Evolutionary conservation across 1,139 yeast genomes (phyloP).

Genomic region (Arxiozyma slooffiae): DNA sequence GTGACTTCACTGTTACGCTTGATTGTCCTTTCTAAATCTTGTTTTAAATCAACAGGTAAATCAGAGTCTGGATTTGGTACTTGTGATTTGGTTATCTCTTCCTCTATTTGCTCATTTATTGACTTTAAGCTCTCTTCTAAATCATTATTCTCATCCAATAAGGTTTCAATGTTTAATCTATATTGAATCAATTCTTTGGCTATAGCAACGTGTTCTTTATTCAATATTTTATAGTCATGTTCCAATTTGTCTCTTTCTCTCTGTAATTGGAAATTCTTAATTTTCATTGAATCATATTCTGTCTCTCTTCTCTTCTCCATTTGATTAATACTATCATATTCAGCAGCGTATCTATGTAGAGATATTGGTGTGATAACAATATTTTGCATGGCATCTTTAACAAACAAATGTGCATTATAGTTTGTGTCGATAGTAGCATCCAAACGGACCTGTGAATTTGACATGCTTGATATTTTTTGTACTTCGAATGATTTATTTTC

Average conservation of each 20-base stretch:
- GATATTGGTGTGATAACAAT: slow-evolving; percentile 65
- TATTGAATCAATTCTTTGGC: slow-evolving; percentile 66
- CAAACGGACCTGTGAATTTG: slow-evolving; percentile 2
- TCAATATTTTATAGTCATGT: slow-evolving; percentile 54
- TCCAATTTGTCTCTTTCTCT: slow-evolving; percentile 68
- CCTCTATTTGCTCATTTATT: slow-evolving; percentile 33
- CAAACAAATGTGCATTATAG: slow-evolving; percentile 63
- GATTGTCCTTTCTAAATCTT: slow-evolving; percentile 44
- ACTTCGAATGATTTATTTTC: neutral
- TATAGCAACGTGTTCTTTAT: slow-evolving; percentile 69
- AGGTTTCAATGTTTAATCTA: slow-evolving; percentile 53
- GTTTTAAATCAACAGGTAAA: slow-evolving; percentile 34
- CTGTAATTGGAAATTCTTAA: slow-evolving; percentile 62
- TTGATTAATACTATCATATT: slow-evolving; percentile 62
- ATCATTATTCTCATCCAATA: slow-evolving; percentile 55
- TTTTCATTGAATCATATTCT: slow-evolving; percentile 57
- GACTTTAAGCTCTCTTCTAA: slow-evolving; percentile 45
- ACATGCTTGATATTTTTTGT: neutral
- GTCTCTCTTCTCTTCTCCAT: slow-evolving; percentile 57
- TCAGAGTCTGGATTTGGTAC: slow-evolving; percentile 28
- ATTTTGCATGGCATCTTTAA: slow-evolving; percentile 60
- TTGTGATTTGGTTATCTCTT: slow-evolving; percentile 26
- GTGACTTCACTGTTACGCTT: slow-evolving; percentile 49
- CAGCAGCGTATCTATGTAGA: slow-evolving; percentile 59
- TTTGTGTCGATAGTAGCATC: neutral